Conservation (phyloP, 768 basidiomycete genomes). For the Pleurotus cornucopiae region DNA sequence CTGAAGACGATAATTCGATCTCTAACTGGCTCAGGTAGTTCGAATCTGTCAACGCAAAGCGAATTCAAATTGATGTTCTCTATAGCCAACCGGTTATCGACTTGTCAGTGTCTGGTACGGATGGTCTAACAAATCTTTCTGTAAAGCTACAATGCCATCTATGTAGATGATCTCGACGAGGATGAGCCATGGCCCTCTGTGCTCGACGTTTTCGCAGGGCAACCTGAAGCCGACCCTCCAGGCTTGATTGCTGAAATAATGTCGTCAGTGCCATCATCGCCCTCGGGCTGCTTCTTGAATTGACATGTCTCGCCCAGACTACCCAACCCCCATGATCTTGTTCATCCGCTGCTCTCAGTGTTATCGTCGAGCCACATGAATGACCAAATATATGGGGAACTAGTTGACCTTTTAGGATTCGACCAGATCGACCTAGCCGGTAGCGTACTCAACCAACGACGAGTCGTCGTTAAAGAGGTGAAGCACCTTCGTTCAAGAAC, state of each 20-base stretch:
- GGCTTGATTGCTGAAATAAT: slow-evolving; percentile 16
- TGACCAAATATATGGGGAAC: slow-evolving; percentile 72
- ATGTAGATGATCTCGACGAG: slow-evolving; percentile 9
- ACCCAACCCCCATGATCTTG: slow-evolving; percentile 19
- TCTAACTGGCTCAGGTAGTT: no score
- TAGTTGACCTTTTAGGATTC: slow-evolving; percentile 80
- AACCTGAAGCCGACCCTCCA: neutral
- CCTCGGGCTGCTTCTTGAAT: no score
- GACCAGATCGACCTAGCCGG: slow-evolving; percentile 78
- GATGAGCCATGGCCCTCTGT: slow-evolving; percentile 24
- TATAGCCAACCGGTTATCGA: no score
- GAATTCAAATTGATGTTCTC: no score
- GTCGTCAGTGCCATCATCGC: slow-evolving; percentile 17
- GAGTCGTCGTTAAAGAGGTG: slow-evolving; percentile 45
- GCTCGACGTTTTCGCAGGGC: slow-evolving; percentile 24
- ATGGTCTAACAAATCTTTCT: no score
- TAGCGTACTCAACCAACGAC: slow-evolving; percentile 62
- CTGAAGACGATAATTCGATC: no score
- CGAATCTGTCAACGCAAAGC: no score
- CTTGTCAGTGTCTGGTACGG: no score
- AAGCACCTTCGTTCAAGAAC: slow-evolving; percentile 9
- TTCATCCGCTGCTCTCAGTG: slow-evolving; percentile 28
- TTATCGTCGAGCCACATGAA: slow-evolving; percentile 49
- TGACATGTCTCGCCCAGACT: slow-evolving; percentile 16
- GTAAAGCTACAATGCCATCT: neutral